phyloP scores from a whole-genome alignment of 2,329 filamentous ascomycete species.

The Paracorniculantispora psalliotae region DNA sequence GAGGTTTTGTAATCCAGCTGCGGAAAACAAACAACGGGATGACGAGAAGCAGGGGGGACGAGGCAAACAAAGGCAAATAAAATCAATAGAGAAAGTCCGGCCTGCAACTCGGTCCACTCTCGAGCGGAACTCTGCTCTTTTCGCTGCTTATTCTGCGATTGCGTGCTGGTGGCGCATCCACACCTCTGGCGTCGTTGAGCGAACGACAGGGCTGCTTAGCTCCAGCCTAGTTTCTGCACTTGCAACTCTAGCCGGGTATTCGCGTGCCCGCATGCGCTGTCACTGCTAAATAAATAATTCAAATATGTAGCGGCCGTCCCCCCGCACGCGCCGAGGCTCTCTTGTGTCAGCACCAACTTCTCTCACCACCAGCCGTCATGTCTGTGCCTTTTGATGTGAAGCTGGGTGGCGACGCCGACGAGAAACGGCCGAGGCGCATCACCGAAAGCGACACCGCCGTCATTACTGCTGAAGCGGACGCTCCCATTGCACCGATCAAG shows the following conservation, averaged over 20 bases:
- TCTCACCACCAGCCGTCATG: background rate
- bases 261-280: background rate
- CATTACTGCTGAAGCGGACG: conserved; percentile 2
- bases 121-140: background rate
- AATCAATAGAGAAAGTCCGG: background rate
- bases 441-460: conserved; percentile 6
- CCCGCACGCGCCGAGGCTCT: background rate
- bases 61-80: background rate
- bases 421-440: background rate
- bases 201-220: background rate
- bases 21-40: too few relatives aligned
- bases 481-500: background rate
- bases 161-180: conserved; percentile 6
- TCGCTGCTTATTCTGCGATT: conserved; percentile 1
- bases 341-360: background rate
- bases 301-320: background rate
- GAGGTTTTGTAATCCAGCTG: background rate
- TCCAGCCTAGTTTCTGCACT: background rate
- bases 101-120: background rate
- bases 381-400: background rate
- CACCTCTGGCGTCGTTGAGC: background rate
- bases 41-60: background rate
- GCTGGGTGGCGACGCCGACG: background rate
- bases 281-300: background rate
- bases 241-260: background rate